Conservation (phyloP, 768 basidiomycete species). For the Suillus ampliporus region DNA sequence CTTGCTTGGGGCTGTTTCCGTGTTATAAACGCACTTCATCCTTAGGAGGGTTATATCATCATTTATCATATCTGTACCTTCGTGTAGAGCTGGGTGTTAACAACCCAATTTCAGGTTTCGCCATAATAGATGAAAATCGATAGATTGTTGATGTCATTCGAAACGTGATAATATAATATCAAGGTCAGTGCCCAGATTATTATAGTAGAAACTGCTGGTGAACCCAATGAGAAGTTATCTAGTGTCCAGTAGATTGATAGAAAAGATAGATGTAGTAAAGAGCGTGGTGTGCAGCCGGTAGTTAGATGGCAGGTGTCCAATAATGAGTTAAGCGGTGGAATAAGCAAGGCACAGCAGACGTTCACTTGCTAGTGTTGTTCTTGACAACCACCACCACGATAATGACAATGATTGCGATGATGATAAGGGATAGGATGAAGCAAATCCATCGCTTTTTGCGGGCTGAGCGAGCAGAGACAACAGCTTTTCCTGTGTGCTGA, state of each 20-base stretch:
- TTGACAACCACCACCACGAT: constrained; percentile 63
- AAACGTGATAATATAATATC: neutral
- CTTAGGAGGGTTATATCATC: constrained; percentile 17
- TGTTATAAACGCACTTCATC: constrained; percentile 63
- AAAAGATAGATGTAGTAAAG: neutral
- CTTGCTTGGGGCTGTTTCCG: constrained; percentile 64
- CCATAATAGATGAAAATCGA: too few relatives aligned
- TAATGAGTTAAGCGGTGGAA: constrained; percentile 11
- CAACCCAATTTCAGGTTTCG: neutral
- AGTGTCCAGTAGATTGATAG: neutral
- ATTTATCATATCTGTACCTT: neutral
- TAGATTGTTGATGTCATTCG: neutral
- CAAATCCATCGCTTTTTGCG: constrained; percentile 98
- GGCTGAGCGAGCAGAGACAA: constrained; percentile 83
- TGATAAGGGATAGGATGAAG: constrained; percentile 73
- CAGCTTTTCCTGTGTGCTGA: constrained; percentile 85
- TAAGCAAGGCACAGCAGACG: constrained; percentile 21
- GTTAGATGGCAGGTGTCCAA: neutral
- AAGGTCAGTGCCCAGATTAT: neutral
- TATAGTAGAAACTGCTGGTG: neutral
- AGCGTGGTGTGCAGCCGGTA: neutral
- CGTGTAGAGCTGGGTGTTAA: neutral
- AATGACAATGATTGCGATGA: constrained; percentile 71
- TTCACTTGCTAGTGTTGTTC: constrained; percentile 45
- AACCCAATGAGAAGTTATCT: neutral